Percentiles rank a stretch among this genome's conserved stretches.
Evolutionary conservation across 1,284 basidiomycete genomes (phyloP).

Genomic region (Coriolopsis trogii): DNA sequence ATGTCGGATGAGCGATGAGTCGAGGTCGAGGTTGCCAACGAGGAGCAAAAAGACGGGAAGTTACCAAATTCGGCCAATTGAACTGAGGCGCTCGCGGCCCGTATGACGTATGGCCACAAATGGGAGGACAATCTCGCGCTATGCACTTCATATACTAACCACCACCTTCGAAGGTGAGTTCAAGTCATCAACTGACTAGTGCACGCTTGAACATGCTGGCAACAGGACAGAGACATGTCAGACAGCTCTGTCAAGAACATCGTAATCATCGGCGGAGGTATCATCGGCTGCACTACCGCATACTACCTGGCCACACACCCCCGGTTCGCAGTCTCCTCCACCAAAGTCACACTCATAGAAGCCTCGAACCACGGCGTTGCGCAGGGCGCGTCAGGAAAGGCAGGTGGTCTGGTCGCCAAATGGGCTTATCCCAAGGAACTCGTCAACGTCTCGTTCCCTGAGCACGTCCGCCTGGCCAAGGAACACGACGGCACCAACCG

Average conservation of each 20-base stretch:
- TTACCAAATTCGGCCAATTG: no score
- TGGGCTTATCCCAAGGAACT: conserved; percentile 82
- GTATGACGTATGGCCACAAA: no score
- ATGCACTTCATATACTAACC: no score
- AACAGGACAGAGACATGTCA: background rate
- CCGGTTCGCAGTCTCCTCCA: conserved; percentile 44
- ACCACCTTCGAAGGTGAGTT: background rate
- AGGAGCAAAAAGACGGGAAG: no score
- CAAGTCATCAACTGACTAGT: background rate
- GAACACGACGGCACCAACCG: conserved; percentile 71
- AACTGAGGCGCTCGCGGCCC: no score
- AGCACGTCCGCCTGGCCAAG: conserved; percentile 80
- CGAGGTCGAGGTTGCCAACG: no score
- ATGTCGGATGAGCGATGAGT: background rate
- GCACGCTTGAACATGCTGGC: no score
- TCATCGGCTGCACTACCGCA: conserved; percentile 87
- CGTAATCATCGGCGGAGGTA: conserved; percentile 63
- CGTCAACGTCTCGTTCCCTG: conserved; percentile 75
- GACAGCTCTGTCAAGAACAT: conserved; percentile 30
- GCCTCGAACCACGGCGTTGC: conserved; percentile 68
- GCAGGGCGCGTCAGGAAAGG: conserved; percentile 86
- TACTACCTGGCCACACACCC: conserved; percentile 74
- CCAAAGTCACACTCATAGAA: conserved; percentile 74
- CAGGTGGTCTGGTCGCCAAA: conserved; percentile 88
- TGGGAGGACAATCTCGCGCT: no score